Evolutionary conservation across 495 filamentous ascomycete species (phyloP).

Genomic region (Tuber melanosporum): DNA sequence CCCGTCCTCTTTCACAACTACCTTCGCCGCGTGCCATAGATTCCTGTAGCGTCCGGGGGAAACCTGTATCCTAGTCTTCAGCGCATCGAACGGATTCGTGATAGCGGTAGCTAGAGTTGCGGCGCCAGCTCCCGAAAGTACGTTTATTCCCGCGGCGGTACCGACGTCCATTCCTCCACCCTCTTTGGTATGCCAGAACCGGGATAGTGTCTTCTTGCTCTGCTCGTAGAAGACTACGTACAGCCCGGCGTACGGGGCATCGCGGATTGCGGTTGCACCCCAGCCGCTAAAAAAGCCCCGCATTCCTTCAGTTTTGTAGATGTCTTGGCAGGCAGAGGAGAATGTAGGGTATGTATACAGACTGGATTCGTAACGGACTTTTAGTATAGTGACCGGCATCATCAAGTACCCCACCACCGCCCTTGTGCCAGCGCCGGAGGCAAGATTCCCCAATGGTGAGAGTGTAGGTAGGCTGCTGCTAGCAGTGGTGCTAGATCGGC

Average conservation of each 20-base stretch:
- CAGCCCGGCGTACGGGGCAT: slow-evolving; percentile 90
- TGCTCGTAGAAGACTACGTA: slow-evolving; percentile 96
- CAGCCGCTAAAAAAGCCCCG: slow-evolving; percentile 88
- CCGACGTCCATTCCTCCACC: slow-evolving; percentile 21
- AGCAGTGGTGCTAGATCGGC: slow-evolving; percentile 22
- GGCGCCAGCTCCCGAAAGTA: slow-evolving; percentile 68
- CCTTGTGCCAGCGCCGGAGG: slow-evolving; percentile 74
- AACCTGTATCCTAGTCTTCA: slow-evolving; percentile 92
- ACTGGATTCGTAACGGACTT: slow-evolving; percentile 87
- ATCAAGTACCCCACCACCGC: slow-evolving; percentile 80
- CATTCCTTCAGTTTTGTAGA: slow-evolving; percentile 64
- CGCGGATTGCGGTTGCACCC: slow-evolving; percentile 84
- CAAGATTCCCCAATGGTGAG: slow-evolving; percentile 74
- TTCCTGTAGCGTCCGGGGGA: slow-evolving; percentile 78
- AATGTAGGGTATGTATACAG: slow-evolving; percentile 81
- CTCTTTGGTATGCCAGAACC: slow-evolving; percentile 32
- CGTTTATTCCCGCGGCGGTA: slow-evolving; percentile 67
- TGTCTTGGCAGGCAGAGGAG: slow-evolving; percentile 62
- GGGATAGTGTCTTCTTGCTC: slow-evolving; percentile 61
- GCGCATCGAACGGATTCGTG: slow-evolving; percentile 92
- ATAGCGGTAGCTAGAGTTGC: slow-evolving; percentile 75
- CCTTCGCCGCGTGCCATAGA: slow-evolving; percentile 68
- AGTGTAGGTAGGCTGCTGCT: slow-evolving; percentile 77
- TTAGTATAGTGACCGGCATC: slow-evolving; percentile 95
- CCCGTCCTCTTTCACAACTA: slow-evolving; percentile 65